Conservation (phyloP, 2,329 filamentous ascomycete genomes). For the Truncatella angustata region DNA sequence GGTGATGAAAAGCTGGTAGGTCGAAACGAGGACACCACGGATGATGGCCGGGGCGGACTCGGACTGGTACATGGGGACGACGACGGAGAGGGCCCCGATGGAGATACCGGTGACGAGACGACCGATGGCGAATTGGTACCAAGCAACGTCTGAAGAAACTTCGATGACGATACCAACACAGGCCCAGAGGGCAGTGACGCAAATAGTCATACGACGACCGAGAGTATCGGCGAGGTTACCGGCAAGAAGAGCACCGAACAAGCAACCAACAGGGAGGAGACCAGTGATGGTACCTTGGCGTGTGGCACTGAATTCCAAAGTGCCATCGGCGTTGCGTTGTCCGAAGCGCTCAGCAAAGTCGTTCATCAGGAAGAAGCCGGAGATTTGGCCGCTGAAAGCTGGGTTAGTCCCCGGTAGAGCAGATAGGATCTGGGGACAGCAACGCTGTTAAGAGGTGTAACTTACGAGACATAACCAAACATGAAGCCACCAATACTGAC, state of each 20-base stretch:
- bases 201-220: constrained; percentile 61
- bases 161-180: constrained; percentile 64
- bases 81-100: constrained; percentile 62
- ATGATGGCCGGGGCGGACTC: constrained; percentile 65
- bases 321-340: constrained; percentile 30
- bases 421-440: neutral
- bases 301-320: constrained; percentile 52
- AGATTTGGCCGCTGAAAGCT: constrained; percentile 52
- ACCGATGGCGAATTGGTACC: constrained; percentile 65
- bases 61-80: constrained; percentile 67
- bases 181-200: constrained; percentile 60
- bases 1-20: constrained; percentile 69
- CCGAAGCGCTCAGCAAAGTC: constrained; percentile 57
- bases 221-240: constrained; percentile 61
- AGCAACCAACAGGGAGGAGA: constrained; percentile 58
- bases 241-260: constrained; percentile 56
- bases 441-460: neutral
- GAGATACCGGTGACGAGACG: constrained; percentile 65
- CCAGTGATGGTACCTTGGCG: constrained; percentile 64
- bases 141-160: constrained; percentile 52
- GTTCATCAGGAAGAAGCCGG: constrained; percentile 59
- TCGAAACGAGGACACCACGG: constrained; percentile 60
- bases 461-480: constrained; percentile 56
- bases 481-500: constrained; percentile 57
- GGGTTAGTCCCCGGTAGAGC: neutral